Evolutionary conservation across 495 filamentous ascomycete species (phyloP), one percentile per base, ranked within the genome.

Genomic region (Penicillium subrubescens): DNA sequence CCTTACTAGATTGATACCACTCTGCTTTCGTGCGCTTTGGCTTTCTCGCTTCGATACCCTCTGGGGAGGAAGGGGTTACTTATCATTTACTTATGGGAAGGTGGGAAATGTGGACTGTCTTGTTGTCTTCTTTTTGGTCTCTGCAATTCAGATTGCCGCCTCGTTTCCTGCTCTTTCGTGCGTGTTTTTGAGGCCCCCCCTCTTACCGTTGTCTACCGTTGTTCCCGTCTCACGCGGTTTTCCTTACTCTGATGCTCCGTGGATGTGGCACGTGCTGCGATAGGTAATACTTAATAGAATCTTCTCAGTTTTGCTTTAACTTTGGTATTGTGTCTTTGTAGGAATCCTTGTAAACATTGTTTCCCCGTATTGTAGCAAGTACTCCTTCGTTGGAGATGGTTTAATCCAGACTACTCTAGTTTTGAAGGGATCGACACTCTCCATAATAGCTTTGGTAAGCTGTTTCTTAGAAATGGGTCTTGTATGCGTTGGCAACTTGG

Each of bases 1-100:
- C 73, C 71, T 63, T 66, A 73, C 77, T 83, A 83, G 81, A 84
- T 81, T 83, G 81, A 84, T 84, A 83, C 79, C 80, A 83, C 74
- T 74, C 70, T 73, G 68, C 67, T 72, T 74, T 65, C 64, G 57
- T 66, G 69, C 66, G 66, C 50, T 69, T 62, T 70, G 53, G 65
- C 66, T 67, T 69, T 68, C 72, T 67, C 57, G 60, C 71, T 73
- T 69, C 64, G 79, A 79, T 80, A 80, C 75, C 75, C 75, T 73
- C 58, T 67, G 71, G 69, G 71, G 73, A 75, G 69, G 70, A 75
- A 68, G 69, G 69, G 71, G 70, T 68, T 31, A 41, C 23, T 67
- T 67, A 67, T 46, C 7, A 60, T 11, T 48, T 27, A 34, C 33
- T 66, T 51, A 44, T 27, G 15, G 11, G 59, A 52, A 51, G 29